Evolutionary conservation across 164 flowering plant species (phyloP).

Genomic region (Nelumbo lutea): DNA sequence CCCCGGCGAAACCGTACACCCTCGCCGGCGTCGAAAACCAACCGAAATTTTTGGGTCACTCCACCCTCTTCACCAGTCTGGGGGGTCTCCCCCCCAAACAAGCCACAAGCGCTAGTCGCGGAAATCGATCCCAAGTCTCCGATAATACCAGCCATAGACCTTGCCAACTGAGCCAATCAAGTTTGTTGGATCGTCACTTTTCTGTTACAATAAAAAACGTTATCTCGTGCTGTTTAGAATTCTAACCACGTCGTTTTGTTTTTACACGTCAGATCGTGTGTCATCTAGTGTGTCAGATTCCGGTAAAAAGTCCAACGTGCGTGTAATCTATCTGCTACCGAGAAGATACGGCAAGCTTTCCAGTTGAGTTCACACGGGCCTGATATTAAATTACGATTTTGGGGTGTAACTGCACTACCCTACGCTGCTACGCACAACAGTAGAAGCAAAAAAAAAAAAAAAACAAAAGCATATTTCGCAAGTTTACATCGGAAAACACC

Average conservation of each 20-base stretch:
- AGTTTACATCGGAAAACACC: too few relatives aligned
- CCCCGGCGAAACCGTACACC: not conserved
- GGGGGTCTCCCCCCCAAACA: too few relatives aligned
- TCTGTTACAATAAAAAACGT: not conserved
- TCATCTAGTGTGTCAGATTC: constrained; percentile 19
- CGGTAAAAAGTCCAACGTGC: constrained; percentile 21
- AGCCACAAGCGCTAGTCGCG: not conserved
- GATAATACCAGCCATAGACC: not conserved
- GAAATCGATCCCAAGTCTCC: too few relatives aligned
- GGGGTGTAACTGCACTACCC: not conserved
- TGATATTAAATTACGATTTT: not conserved
- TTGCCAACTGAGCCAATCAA: not conserved
- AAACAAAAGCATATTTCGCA: too few relatives aligned
- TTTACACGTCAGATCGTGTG: not conserved
- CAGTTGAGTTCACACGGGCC: too few relatives aligned
- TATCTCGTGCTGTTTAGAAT: not conserved
- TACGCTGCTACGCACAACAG: not conserved
- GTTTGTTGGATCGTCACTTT: not conserved
- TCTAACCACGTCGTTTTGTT: too few relatives aligned
- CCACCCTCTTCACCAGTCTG: not conserved
- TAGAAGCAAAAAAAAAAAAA: not conserved
- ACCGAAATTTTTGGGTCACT: too few relatives aligned
- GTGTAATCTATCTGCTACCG: constrained; percentile 10
- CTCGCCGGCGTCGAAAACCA: not conserved
- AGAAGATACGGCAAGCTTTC: not conserved